These are phyloP conservation scores for Setaria viridis DNA, from an alignment of 202 grass and related monocot genomes.

Conservation along the genomic window DNA sequence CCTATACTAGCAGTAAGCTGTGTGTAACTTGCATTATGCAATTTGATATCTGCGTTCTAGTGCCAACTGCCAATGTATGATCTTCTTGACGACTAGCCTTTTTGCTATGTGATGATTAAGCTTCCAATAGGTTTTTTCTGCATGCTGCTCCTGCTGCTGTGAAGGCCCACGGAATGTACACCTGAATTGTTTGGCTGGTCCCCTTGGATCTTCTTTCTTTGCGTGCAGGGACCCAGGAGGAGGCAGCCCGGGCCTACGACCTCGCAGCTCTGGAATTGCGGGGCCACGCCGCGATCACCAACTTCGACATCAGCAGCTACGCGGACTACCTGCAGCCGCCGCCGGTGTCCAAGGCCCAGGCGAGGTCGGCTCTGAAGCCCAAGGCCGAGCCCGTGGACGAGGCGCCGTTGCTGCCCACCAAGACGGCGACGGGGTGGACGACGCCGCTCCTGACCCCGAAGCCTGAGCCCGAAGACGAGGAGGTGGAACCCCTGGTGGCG, in stretches of 20 bases:
- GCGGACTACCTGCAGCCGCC: constrained; percentile 12
- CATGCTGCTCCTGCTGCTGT: not conserved
- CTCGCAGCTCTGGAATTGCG: constrained; percentile 64
- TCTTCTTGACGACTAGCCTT: constrained; percentile 15
- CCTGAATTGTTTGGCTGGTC: constrained; percentile 11
- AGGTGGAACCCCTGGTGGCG: not conserved
- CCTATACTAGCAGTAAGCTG: not conserved
- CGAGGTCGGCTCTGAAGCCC: not conserved
- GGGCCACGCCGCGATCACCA: constrained; percentile 67
- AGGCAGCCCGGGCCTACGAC: constrained; percentile 83
- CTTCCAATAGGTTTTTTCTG: not conserved
- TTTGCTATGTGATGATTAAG: too few relatives aligned
- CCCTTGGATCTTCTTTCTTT: constrained; percentile 2
- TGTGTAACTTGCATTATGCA: not conserved
- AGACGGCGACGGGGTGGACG: not conserved
- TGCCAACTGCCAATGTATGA: not conserved
- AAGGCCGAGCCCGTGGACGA: constrained; percentile 20
- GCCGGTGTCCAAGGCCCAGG: not conserved
- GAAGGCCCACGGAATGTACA: constrained; percentile 3
- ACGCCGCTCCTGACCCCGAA: constrained; percentile 5
- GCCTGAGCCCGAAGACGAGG: constrained; percentile 35
- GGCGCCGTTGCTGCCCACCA: constrained; percentile 20
- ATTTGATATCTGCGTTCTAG: not conserved
- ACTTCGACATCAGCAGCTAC: constrained; percentile 76
- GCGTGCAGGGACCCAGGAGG: constrained; percentile 66